Percentiles rank a stretch among this genome's conserved stretches.
phyloP scores from a whole-genome alignment of 345 rosid genomes.

The Luvunga scandens region DNA sequence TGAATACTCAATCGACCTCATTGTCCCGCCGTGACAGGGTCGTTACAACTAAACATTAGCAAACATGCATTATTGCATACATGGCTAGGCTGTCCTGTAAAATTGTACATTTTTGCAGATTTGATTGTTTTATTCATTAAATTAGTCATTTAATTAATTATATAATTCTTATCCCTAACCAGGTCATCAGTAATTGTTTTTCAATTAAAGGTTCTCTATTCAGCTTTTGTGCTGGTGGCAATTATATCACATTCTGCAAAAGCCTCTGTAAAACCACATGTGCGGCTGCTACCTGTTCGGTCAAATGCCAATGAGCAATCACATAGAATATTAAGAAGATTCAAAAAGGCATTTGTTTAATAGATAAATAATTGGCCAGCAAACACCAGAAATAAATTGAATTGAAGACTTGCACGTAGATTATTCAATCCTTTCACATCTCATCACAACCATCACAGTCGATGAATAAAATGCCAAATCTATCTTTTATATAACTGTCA shows the following conservation, averaged over 20 bases:
- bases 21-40: background rate
- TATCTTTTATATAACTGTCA: background rate
- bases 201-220: background rate
- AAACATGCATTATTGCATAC: background rate
- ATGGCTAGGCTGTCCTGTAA: background rate
- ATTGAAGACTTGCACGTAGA: background rate
- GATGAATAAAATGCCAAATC: conserved; percentile 8
- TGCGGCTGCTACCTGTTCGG: conserved; percentile 18
- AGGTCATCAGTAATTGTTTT: background rate
- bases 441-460: conserved; percentile 14
- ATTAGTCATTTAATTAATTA: background rate
- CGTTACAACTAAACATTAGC: background rate
- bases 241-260: background rate
- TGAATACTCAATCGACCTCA: background rate
- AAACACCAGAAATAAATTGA: background rate
- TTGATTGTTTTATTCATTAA: background rate
- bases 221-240: background rate
- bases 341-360: background rate
- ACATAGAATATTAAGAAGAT: background rate
- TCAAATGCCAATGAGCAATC: conserved; percentile 7
- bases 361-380: background rate
- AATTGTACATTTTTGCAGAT: background rate
- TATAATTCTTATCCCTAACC: background rate
- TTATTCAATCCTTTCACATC: conserved; percentile 13
- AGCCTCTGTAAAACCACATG: conserved; percentile 10